Evolutionary conservation across 768 basidiomycete genomes (phyloP).

Genomic region (Leucosporidium yakuticum): DNA sequence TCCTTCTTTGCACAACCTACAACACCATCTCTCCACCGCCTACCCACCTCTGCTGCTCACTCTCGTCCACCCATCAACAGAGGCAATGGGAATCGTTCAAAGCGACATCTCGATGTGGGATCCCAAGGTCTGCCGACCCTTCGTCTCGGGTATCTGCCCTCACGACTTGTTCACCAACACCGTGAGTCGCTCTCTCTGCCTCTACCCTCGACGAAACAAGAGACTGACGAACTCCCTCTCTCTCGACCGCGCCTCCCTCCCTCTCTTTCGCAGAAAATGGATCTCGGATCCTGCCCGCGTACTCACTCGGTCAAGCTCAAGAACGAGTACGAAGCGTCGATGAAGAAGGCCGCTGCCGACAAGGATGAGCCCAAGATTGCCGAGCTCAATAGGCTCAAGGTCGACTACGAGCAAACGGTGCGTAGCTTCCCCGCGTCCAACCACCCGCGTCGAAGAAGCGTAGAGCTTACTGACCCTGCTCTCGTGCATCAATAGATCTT

Average conservation of each 20-base stretch:
- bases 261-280: conserved; percentile 82
- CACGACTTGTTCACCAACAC: conserved; percentile 97
- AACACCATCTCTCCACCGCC: background rate
- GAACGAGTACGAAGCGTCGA: conserved; percentile 73
- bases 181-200: conserved; percentile 50
- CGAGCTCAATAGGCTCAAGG: conserved; percentile 29
- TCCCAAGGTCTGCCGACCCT: conserved; percentile 97
- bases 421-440: background rate
- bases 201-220: background rate
- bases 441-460: background rate
- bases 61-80: conserved; percentile 45
- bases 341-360: conserved; percentile 49
- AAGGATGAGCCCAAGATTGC: conserved; percentile 56
- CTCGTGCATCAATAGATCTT: conserved; percentile 69
- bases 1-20: background rate
- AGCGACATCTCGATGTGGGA: conserved; percentile 86
- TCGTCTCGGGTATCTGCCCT: conserved; percentile 96
- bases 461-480: background rate
- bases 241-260: background rate
- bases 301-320: conserved; percentile 91
- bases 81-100: conserved; percentile 94
- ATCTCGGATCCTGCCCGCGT: conserved; percentile 93
- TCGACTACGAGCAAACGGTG: conserved; percentile 32
- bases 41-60: background rate
- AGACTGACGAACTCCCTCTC: background rate